Base-by-base conservation (phyloP, 495 filamentous ascomycete genomes). In the Cairneyella variabilis region DNA sequence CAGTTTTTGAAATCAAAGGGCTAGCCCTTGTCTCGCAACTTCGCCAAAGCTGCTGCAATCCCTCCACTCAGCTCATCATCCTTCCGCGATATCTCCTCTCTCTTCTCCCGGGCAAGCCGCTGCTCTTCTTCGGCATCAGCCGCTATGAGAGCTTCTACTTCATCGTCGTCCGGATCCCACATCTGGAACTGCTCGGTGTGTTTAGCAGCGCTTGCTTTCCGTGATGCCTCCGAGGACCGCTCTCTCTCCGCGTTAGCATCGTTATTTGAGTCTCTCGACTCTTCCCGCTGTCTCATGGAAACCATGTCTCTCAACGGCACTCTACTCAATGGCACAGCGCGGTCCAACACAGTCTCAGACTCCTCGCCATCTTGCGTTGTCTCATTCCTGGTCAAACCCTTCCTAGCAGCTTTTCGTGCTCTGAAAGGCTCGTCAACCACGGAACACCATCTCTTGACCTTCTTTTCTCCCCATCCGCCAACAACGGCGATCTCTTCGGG, bases 391-490 rank as follows among this genome's bases (percentile, higher is more conserved):
- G 26, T 1, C 20, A 53, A 54, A 16, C 71, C 74, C 27, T 77
- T 66, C 65, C 75, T 88, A 27, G 79, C 82, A 2, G 86, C 79
- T 51, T 83, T 85, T 61, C 83, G 79, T 9, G 86, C 80, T 56
- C 88, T 69, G 60, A 97, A 97, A 6, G 86, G 87, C 69, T 95
- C 90, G 46, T 88, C 74, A 6, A 97, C 89, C 3, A 84, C 84
- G 46, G 69, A 76, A 62, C 80, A 86, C 90, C 92, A 97, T 48
- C 78, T 77, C 62, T 84, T 82, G 6, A 96, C 89, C 67, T 97
- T 99, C 72, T 86, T 92, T 72, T 95, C 89, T 16, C 93, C 93
- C 91, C 91, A 97, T 9, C 93, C 93, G 5, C 85, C 78, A 23
- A 99, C 81, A 37, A 88, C 66, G 23, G 81, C 77, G 39, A 97